A percentile compares a stretch with the other conserved stretches of the same genome.
These are phyloP conservation scores for Phaeosphaeriaceae sp. DNA, from an alignment of 2,329 filamentous ascomycete genomes.

Conservation along the genomic window DNA sequence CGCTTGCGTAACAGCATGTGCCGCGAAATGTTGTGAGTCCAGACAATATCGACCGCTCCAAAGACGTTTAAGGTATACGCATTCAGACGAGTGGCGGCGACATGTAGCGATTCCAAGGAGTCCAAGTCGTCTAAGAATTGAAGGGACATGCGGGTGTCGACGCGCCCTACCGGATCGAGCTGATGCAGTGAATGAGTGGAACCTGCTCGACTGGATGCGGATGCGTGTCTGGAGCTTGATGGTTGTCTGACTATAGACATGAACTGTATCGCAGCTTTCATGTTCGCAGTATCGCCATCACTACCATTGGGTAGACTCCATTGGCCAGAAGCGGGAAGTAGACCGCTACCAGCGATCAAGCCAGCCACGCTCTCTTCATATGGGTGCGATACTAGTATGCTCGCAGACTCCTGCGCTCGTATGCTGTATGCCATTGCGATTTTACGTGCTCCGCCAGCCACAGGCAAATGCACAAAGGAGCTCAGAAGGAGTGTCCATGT, in stretches of 20 bases:
- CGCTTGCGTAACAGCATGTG: slow-evolving; percentile 23
- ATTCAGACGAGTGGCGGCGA: slow-evolving; percentile 23
- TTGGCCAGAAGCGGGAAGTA: slow-evolving; percentile 11
- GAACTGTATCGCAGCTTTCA: slow-evolving; percentile 14
- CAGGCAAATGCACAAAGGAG: slow-evolving; percentile 16
- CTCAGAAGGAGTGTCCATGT: slow-evolving; percentile 24
- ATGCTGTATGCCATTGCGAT: slow-evolving; percentile 13
- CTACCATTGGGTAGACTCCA: neutral
- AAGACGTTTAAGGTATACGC: slow-evolving; percentile 21
- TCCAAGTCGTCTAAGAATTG: slow-evolving; percentile 14
- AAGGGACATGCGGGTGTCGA: neutral
- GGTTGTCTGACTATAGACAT: slow-evolving; percentile 6
- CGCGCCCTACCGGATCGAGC: neutral
- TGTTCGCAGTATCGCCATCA: slow-evolving; percentile 8
- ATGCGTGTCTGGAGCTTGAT: neutral
- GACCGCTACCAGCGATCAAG: slow-evolving; percentile 11
- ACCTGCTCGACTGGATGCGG: neutral
- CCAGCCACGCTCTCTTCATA: slow-evolving; percentile 14
- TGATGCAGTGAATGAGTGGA: neutral
- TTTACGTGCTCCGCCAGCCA: slow-evolving; percentile 11
- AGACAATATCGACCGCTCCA: slow-evolving; percentile 23
- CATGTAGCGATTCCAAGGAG: slow-evolving; percentile 19
- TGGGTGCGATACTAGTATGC: neutral
- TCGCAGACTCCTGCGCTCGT: neutral
- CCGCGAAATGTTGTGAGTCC: slow-evolving; percentile 27